Evolutionary conservation across 306 rosid species (phyloP).

Genomic region (Acacia melanoxylon): DNA sequence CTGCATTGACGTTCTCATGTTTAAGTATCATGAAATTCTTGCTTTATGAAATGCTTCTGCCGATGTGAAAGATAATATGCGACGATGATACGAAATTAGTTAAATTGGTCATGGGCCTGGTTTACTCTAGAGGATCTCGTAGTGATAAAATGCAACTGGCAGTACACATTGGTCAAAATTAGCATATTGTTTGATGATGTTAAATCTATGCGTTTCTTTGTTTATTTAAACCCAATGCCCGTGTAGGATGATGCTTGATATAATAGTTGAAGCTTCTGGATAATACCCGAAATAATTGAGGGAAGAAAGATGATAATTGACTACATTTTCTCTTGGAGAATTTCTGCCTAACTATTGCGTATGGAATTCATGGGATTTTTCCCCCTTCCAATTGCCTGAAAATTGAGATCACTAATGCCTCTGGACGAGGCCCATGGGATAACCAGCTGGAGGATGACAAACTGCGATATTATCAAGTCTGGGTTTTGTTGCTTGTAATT

Average conservation of each 20-base stretch:
- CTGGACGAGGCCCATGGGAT: no score
- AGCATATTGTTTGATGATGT: not conserved
- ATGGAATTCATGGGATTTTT: not conserved
- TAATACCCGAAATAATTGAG: not conserved
- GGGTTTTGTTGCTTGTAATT: not conserved
- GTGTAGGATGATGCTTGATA: not conserved
- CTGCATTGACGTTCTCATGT: not conserved
- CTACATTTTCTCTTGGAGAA: not conserved
- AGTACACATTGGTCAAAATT: not conserved
- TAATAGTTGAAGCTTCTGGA: not conserved
- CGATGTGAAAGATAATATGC: not conserved
- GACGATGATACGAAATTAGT: not conserved
- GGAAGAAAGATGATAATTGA: not conserved
- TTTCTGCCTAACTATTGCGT: not conserved
- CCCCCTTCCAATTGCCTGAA: not conserved
- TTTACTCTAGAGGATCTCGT: not conserved
- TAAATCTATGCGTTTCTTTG: not conserved
- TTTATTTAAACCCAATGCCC: not conserved
- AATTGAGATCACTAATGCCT: not conserved
- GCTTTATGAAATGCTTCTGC: not conserved
- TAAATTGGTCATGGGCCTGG: not conserved
- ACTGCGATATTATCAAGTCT: not conserved
- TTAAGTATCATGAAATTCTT: not conserved
- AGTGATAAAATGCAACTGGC: not conserved
- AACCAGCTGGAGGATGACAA: not conserved